Conservation (phyloP, 345 rosid species). For the Brassica napus region Da-Ae NC_063450.1:458501-459000, state of each 20-base stretch:
- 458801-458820: neutral
- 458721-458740: constrained; percentile 50
- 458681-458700: constrained; percentile 65
- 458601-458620: constrained; percentile 71
- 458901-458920: constrained; percentile 84
- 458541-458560: constrained; percentile 12
- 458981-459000: constrained; percentile 1
- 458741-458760: neutral
- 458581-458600: neutral
- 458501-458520: constrained; percentile 76
- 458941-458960: neutral
- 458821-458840: constrained; percentile 69
- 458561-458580: constrained; percentile 5
- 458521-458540: constrained; percentile 10
- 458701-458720: constrained; percentile 63
- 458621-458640: constrained; percentile 69
- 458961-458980: neutral
- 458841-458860: constrained; percentile 84
- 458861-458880: constrained; percentile 87
- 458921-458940: constrained; percentile 78
- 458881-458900: constrained; percentile 92
- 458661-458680: constrained; percentile 96
- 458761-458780: neutral
- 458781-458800: neutral
- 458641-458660: constrained; percentile 87